Evolutionary conservation across 2,329 filamentous ascomycete genomes (phyloP), one percentile per base, ranked within the genome.

Genomic region (Penicillium hesseltinei): DNA sequence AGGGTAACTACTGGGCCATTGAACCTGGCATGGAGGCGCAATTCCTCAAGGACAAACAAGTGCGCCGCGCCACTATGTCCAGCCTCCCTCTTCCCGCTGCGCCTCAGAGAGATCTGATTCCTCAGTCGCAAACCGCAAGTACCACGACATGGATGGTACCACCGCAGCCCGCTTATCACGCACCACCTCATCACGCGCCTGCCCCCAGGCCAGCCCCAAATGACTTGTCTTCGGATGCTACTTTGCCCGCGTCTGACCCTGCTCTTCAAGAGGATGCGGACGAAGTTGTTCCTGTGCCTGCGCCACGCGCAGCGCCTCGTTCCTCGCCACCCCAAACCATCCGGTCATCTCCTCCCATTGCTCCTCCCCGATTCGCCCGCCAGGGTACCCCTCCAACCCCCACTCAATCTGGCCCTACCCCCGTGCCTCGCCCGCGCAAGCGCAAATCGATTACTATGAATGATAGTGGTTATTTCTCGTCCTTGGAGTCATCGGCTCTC

Each of bases 401-500:
- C 25, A 81, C 83, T 49, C 82, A 82, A 39, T 82, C 83, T 56
- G 81, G 85, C 46, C 87, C 87, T 21, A 89, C 89, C n/a, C 82
- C 82, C 43, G 81, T 78, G 33, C 78, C 80, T 50, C 86, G 85
- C 51, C 84, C 86, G 39, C 87, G 88, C 64, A 91, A 90, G 76
- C 88, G 89, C 64, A 93, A 91, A 73, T 85, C 89, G 67, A 84
- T 84, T 31, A 88, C 89, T 13, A 88, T 95, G 80, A 91, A 90
- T 69, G 94, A 99, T 75, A 97, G 93, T 71, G 94, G 94, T 40
- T 99, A 97, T 75, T 96, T 96, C 72, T 97, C 94, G 1, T 97
- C 92, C 0, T 82, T 97, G 19, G 92, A 97, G 66, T 97, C 94
- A 3, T 97, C 94, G 0, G 91, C 84, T 15, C 84, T 91, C 72